Base-by-base conservation (phyloP, 805 yeast genomes). In the Blastobotrys mokoenaii region DNA sequence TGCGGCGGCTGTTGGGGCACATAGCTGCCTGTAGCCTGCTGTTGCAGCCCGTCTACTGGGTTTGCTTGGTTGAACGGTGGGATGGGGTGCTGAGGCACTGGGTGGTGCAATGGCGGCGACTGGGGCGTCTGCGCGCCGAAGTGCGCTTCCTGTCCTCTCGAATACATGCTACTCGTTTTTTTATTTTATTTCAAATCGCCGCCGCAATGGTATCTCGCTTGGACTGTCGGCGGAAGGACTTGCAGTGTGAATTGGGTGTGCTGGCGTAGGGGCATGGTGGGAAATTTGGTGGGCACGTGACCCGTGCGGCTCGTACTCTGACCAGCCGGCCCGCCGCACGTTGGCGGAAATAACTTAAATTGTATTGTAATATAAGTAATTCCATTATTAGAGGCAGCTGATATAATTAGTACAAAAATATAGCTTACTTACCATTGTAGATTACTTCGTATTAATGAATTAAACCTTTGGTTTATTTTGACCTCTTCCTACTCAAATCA, bases 31-130 rank as follows among this genome's bases (percentile, higher is more conserved):
- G 40, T 52, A 37, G 45, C 62, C 45, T 54, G 58, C 37, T 46
- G 52, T 38, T 60, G 65, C 41, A 41, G 25, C 46, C 46, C 46
- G 12, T 52, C 52, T 14, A 48, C 44, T 1, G 50, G 54, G 1
- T 64, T 64, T 3, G 65, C 65, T 12, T 63, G 58, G 14, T 62
- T 49, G 52, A 63, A 55, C 16, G 67, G 62, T 18, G 69, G 66
- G 38, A 69, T 64, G 3, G 72, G 67, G 45, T 69, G 72, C 59
- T 67, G 72, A 12, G 72, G 73, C 3, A 65, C 65, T 14, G 73
- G 72, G 40, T 67, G 74, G 51, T 65, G 71, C 45, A 63, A 54
- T 10, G 73, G 69, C 18, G 73, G 72, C 3, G 66, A 51, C 10
- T 48, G 35, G 7, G 50, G 52, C n/a, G 20, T 7, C 9, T 17